phyloP scores from a whole-genome alignment of 1,284 basidiomycete genomes.

The Cutaneotrichosporon cyanovorans region DNA sequence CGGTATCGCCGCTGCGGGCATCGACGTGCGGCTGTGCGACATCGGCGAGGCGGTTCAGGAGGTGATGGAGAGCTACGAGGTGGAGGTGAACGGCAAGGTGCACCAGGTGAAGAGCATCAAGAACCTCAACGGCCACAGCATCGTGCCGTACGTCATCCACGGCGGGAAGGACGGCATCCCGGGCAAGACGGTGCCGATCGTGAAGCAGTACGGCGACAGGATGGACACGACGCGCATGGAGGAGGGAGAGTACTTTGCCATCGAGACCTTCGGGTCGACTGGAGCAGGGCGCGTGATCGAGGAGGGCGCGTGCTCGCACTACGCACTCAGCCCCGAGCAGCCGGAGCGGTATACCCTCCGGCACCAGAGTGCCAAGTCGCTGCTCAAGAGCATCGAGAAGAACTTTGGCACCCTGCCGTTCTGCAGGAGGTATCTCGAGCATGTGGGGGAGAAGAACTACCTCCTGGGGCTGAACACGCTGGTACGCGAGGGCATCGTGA shows the following conservation, averaged over 20 bases:
- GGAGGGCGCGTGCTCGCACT: conserved; percentile 90
- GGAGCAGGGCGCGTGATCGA: conserved; percentile 92
- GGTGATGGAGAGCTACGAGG: conserved; percentile 98
- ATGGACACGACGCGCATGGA: conserved; percentile 90
- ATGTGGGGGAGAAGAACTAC: conserved; percentile 90
- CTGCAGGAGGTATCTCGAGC: conserved; percentile 89
- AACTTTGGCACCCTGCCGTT: conserved; percentile 95
- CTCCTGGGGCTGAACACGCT: conserved; percentile 88
- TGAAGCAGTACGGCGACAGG: conserved; percentile 59
- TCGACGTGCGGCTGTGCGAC: conserved; percentile 90
- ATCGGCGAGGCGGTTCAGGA: conserved; percentile 90
- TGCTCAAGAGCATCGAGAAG: conserved; percentile 82
- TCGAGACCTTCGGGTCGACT: conserved; percentile 97
- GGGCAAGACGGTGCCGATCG: conserved; percentile 79
- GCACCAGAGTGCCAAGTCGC: conserved; percentile 72
- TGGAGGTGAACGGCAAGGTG: conserved; percentile 78
- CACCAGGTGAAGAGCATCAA: conserved; percentile 82
- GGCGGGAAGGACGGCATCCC: conserved; percentile 49
- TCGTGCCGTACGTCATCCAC: conserved; percentile 82
- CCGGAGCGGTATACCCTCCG: conserved; percentile 45
- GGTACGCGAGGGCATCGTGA: conserved; percentile 79
- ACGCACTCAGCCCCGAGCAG: conserved; percentile 51
- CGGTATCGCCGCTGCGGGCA: conserved; percentile 84
- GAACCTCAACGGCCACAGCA: conserved; percentile 87
- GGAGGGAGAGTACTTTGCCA: conserved; percentile 98